Conservation (phyloP, 2,329 filamentous ascomycete species). For the Ophiostoma piceae region DNA sequence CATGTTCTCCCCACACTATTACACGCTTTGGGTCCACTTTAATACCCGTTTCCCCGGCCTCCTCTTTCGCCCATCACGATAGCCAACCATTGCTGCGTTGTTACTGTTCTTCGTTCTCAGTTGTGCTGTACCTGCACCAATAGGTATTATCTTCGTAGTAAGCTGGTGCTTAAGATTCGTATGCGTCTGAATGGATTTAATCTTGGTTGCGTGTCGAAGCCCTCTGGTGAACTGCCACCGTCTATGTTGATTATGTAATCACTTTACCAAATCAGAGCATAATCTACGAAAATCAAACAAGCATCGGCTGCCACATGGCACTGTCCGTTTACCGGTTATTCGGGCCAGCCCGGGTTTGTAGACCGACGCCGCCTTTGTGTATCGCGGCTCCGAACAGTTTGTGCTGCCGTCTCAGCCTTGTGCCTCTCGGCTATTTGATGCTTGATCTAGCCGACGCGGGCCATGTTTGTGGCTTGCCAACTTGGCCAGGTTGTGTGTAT, state of each 20-base stretch:
- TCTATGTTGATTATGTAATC: background rate
- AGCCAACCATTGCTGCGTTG: background rate
- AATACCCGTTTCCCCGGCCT: slow-evolving; percentile 26
- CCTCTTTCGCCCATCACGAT: background rate
- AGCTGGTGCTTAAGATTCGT: no score
- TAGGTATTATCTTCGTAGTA: no score
- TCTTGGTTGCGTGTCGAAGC: no score
- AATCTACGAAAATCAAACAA: background rate
- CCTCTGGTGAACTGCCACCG: background rate
- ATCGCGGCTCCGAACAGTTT: background rate
- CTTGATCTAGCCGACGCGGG: background rate
- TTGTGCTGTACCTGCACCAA: no score
- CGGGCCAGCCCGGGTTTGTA: background rate
- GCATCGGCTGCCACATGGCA: background rate
- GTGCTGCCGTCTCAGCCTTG: slow-evolving; percentile 10
- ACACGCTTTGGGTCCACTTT: slow-evolving; percentile 17
- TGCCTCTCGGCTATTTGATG: background rate
- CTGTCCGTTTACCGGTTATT: background rate
- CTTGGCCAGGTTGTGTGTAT: background rate
- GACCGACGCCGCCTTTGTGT: background rate
- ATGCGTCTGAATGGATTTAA: background rate
- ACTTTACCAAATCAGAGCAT: background rate
- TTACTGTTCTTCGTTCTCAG: background rate
- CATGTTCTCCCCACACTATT: background rate
- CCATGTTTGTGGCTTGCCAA: background rate